Base-by-base conservation (phyloP, 2,329 filamentous ascomycete genomes). In the Elsinoe batatas region DNA sequence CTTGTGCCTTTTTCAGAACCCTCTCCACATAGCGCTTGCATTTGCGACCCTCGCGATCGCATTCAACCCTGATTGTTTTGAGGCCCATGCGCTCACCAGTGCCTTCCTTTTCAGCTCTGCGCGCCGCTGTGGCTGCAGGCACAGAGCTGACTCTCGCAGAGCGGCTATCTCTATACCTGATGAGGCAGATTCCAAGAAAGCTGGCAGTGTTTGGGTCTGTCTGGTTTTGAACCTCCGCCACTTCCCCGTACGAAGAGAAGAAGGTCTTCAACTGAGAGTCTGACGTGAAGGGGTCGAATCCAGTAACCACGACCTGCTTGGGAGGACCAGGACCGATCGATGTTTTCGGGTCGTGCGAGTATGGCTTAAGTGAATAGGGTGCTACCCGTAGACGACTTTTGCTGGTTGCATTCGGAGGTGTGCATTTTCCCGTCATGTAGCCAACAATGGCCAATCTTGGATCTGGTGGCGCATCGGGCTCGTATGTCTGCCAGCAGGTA, bases 121-220 rank as follows among this genome's bases (percentile, higher is more conserved):
- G 88, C 7, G 93, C 91, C 38, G 91, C 88, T 58, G 87, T 84
- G 38, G 86, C 82, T 5, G 89, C 93, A 50, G 83, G 79, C 37
- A 88, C 73, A 2, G 79, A 71, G 1, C 73, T 65, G 64, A 72
- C 82, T 65, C 73, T 76, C 62, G 70, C 76, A 61, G 75, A 74
- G 68, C 54, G 72, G 69, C 73, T 81, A 67, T 97, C 91, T 64
- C 86, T 84, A 70, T 94, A 98, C 58, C 86, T 84, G 66, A 98
- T 89, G 13, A 89, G 88, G 61, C 88, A 95, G 67, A 98, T 91
- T 11, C 93, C 93, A 11, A 98, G 79, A 67, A 94, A 95, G 65
- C 88, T 93, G 15, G 93, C 93, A 11, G 91, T 97, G 57, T 91
- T 85, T 7, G 93, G 93, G 69, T 98, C 90, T 65, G 94, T 91